Evolutionary conservation across 164 flowering plant species (phyloP), one percentile per base, ranked within the genome.

Genomic region (Taxillus chinensis): DNA sequence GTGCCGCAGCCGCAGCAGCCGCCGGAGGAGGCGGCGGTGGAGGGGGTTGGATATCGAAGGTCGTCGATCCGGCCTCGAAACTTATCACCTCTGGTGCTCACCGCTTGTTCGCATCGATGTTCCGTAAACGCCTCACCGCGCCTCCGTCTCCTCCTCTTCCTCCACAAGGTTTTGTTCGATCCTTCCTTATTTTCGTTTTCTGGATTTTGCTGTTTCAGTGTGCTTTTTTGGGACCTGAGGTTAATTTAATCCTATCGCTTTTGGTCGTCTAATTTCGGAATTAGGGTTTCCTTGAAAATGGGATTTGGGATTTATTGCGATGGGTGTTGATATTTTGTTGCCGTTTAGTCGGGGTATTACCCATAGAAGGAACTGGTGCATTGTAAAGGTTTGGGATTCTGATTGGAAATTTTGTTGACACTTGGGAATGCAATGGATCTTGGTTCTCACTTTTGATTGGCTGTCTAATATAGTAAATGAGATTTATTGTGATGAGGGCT

Each of bases 11-110:
- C 68, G 13, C 5, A 9, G 60, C 13, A 4, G 11, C 54, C 8
- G 42, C 59, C 27, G 27, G 27, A 27, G 27, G 27, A 2, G 27
- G 27, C 27, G 12, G 13, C 48, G 3, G 37, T 16, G 49, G 46
- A 39, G 71, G 71, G 52, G 79, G 86, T 0, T 90, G 92, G 90
- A 57, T 87, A 10, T 78, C 86, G 41, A 87, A 81, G 77, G 62
- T 87, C 17, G 84, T 90, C 41, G 90, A 90, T 76, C 97, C 97
- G 3, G 95, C 95, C 38, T 84, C 87, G 39, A 69, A 75, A 64
- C 74, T 90, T 58, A 82, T 87, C 15, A 52, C 86, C 16, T 65
- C 68, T 27, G 71, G 84, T 45, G 97, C 97, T 13, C 73, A 82
- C 57, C 68, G 65, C 10, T 70, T 90, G 5, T 85, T 82, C 64